Evolutionary conservation across 2,329 filamentous ascomycete genomes (phyloP).

Genomic region (Botrytis pseudocinerea): DNA sequence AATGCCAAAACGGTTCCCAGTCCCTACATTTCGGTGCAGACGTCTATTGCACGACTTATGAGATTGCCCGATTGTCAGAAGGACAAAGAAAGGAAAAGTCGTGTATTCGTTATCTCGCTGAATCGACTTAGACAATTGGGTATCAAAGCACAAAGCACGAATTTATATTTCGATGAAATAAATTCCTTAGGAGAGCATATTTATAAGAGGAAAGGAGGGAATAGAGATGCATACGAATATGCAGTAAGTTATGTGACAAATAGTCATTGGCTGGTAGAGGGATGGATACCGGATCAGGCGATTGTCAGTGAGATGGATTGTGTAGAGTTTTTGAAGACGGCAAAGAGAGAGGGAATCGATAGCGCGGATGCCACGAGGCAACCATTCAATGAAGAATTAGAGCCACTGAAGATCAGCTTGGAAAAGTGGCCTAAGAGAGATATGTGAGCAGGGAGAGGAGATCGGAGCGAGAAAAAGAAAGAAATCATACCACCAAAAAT

Average conservation of each 20-base stretch:
- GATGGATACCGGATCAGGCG: not conserved
- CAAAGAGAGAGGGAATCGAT: not conserved
- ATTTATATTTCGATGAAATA: no score
- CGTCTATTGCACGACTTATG: not conserved
- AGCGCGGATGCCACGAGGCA: rapidly evolving
- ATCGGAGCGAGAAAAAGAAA: not conserved
- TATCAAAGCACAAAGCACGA: not conserved
- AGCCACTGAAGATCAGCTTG: not conserved
- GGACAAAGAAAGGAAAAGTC: not conserved
- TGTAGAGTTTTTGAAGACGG: not conserved
- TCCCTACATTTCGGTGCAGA: constrained; percentile 2
- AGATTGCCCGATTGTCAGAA: not conserved
- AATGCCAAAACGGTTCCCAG: not conserved
- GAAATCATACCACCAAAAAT: not conserved
- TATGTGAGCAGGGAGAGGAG: no score
- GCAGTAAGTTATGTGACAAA: not conserved
- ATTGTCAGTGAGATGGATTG: not conserved
- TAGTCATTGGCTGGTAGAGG: constrained; percentile 8
- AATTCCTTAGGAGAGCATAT: no score
- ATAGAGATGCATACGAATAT: no score
- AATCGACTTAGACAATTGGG: not conserved
- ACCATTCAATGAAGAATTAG: not conserved
- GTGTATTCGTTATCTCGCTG: not conserved
- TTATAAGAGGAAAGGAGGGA: no score
- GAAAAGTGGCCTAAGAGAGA: not conserved